Base-by-base conservation (phyloP, 2,329 filamentous ascomycete genomes). In the Orbilia javanica region DNA sequence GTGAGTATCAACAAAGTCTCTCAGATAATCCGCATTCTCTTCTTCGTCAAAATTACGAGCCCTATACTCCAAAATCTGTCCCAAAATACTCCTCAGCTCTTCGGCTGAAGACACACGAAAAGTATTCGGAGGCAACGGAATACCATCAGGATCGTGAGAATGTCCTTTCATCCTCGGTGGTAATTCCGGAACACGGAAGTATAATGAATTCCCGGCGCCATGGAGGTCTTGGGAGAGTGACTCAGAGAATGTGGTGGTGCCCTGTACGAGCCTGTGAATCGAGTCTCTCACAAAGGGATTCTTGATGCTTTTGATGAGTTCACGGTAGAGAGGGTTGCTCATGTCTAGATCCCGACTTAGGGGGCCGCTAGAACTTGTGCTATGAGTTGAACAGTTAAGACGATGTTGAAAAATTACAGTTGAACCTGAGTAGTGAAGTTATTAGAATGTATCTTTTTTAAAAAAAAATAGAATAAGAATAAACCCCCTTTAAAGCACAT, bases 231-330 rank as follows among this genome's bases (percentile, higher is more conserved):
- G 29, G 15, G 50, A 57, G 3, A 44, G 11, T 3, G 29, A 29
- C 60, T 48, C 50, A 13, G n/a, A 7, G 27, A 46, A 52, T 7
- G 53, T 36, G 5, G 34, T n/a, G 8, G 60, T 44, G 50, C 31
- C 20, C 39, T 44, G 57, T n/a, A 66, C 52, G 15, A 70, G 31
- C 8, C 42, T 29, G 18, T 77, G 60, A 22, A 77, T 64, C 3
- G 52, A 34, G 18, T 34, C 48, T 1, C 48, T 42, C 10, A 71
- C 52, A 13, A 60, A 70, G 4, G 66, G 73, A 15, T 77, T 77
- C 39, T 64, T 77, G 34, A 77, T 71, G 29, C 73, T 77, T 22
- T 52, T 55, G 18, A 77, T 77, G 1, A 77, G 31, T 8, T 77
- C 62, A 25, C 55, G 48, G 34, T 77, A 77, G 15, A 50, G 20